Evolutionary conservation across 129 eudicot genomes (phyloP).

Genomic region (Flaveria brownii): DNA sequence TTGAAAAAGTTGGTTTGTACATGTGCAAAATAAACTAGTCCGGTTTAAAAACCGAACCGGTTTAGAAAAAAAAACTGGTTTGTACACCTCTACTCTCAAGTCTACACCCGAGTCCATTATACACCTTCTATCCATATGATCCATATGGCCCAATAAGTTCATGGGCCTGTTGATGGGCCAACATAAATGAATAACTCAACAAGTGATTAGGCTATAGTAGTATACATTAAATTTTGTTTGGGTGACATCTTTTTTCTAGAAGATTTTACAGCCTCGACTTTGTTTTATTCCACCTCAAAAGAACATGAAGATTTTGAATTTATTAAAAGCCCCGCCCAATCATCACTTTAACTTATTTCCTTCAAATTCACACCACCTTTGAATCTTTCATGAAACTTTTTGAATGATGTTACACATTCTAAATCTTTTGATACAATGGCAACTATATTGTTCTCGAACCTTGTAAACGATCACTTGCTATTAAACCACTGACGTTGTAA

Average conservation of each 20-base stretch:
- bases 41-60: no score
- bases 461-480: neutral
- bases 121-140: no score
- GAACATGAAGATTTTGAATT: neutral
- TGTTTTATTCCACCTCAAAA: neutral
- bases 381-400: slow-evolving; percentile 28
- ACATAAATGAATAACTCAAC: neutral
- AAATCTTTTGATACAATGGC: neutral
- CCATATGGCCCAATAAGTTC: neutral
- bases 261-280: slow-evolving; percentile 14
- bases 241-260: neutral
- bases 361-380: slow-evolving; percentile 35
- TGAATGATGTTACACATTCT: slow-evolving; percentile 7
- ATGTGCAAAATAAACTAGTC: no score
- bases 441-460: neutral
- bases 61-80: no score
- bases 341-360: slow-evolving; percentile 31
- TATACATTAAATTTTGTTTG: neutral
- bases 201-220: neutral
- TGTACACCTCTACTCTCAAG: no score
- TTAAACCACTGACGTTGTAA: neutral
- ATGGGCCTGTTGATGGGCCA: slow-evolving; percentile 19
- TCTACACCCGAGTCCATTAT: no score
- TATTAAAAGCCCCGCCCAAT: slow-evolving; percentile 33
- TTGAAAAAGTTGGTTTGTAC: no score